Evolutionary conservation across 495 filamentous ascomycete genomes (phyloP), one percentile per base, ranked within the genome.

Genomic region (Hyaloscypha bicolor): DNA sequence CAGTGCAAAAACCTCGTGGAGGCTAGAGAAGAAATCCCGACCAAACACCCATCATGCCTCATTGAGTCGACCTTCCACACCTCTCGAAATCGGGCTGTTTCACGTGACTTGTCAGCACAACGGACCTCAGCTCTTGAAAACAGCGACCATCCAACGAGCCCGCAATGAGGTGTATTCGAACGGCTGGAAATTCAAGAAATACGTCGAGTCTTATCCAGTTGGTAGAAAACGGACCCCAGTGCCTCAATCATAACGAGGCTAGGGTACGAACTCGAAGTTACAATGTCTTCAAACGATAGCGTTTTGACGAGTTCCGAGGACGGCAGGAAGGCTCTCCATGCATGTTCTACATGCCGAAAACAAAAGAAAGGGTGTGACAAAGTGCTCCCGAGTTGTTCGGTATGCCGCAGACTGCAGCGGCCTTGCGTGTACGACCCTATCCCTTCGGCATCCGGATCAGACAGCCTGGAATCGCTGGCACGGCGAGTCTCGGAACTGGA

Each of bases 271-370:
- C 42, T 19, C 42, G 6, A 12, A 12, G 8, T 3, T 19, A 4
- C 53, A 25, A 56, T 32, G 53, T 56, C 53, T 14, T 56, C 53
- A 25, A 25, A 56, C 53, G 53, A 55, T n/a, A 56, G 22, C 53
- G 16, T 11, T 16, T 8, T 11, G 22, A 29, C 6, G 19, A n/a
- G 16, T 29, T 32, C 21, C 30, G 53, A 56, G 1, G 19, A 56
- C 22, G 19, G 22, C 25, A 29, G 53, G 21, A 56, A 56, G 22
- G 53, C 53, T 30, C 30, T 32, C 22, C 53, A 56, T 56, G 53
- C 53, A 6, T 29, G 53, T 56, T 25, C 30, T 9, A 29, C 53
- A 25, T 56, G 30, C 19, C 53, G 53, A 56, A 56, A 56, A 32
- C 53, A 56, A 29, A 56, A 6, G 11, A 56, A 56, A 14, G 3